These are phyloP conservation scores for Mycocentrospora acerina DNA, from an alignment of 2,329 filamentous ascomycete genomes.

Conservation along the genomic window DNA sequence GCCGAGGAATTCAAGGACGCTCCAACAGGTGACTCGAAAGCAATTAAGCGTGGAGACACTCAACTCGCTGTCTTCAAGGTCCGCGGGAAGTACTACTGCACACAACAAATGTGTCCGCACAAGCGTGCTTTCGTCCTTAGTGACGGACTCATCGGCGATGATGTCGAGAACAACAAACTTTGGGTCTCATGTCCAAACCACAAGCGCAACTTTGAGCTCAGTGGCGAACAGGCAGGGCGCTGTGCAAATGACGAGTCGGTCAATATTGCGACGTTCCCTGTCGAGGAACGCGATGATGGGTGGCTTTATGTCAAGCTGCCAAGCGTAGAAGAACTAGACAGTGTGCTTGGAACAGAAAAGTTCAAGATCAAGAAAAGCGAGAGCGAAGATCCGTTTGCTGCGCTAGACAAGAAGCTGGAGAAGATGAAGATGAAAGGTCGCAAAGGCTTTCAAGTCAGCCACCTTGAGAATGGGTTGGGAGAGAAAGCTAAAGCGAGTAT, in stretches of 20 bases:
- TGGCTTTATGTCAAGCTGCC: constrained; percentile 80
- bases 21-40: constrained; percentile 72
- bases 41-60: constrained; percentile 83
- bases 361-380: constrained; percentile 80
- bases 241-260: constrained; percentile 74
- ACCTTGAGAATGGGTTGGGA: constrained; percentile 48
- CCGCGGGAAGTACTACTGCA: constrained; percentile 76
- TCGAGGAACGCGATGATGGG: constrained; percentile 73
- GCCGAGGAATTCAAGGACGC: constrained; percentile 68
- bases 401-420: constrained; percentile 58
- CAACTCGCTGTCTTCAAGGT: constrained; percentile 87
- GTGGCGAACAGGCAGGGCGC: constrained; percentile 63
- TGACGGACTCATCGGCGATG: constrained; percentile 79
- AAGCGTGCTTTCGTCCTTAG: constrained; percentile 87
- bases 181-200: constrained; percentile 87
- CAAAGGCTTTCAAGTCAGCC: constrained; percentile 50
- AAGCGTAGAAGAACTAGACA: constrained; percentile 77
- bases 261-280: constrained; percentile 79
- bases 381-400: constrained; percentile 56
- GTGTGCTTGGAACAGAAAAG: constrained; percentile 71
- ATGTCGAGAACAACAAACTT: constrained; percentile 60
- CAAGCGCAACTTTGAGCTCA: constrained; percentile 84
- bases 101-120: constrained; percentile 94
- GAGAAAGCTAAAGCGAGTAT: constrained; percentile 46
- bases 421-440: constrained; percentile 51